A percentile compares a stretch with the other conserved stretches of the same genome.
These are phyloP conservation scores for Mycosphaerella arachidis DNA, from an alignment of 2,329 filamentous ascomycete genomes.

Conservation along the genomic window DNA sequence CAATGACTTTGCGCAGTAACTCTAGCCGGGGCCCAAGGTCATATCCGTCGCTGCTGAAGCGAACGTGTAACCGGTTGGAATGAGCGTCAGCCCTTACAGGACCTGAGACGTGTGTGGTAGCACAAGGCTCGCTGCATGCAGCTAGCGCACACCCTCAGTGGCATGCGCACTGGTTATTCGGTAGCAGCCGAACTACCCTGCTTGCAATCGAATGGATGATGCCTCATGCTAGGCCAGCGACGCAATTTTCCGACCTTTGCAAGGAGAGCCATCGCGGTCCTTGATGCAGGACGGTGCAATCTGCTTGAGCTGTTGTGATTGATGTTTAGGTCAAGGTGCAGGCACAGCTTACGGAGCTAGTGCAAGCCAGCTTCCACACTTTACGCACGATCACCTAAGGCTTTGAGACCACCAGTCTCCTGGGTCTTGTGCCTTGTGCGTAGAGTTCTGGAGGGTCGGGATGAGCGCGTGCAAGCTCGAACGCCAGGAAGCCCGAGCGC, in stretches of 20 bases:
- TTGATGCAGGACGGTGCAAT: slow-evolving; percentile 9
- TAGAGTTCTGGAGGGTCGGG: slow-evolving; percentile 6
- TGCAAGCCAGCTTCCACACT: slow-evolving; percentile 10
- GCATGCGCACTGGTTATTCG: slow-evolving; percentile 11
- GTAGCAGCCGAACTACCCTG: slow-evolving; percentile 25
- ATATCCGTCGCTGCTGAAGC: slow-evolving; percentile 22
- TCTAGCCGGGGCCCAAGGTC: slow-evolving; percentile 22
- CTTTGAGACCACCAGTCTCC: slow-evolving; percentile 9
- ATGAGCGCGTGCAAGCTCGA: slow-evolving; percentile 21
- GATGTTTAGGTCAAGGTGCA: slow-evolving; percentile 8
- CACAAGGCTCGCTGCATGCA: slow-evolving; percentile 24
- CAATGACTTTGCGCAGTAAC: slow-evolving; percentile 16
- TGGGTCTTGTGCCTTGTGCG: slow-evolving; percentile 7
- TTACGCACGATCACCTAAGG: slow-evolving; percentile 16
- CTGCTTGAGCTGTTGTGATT: slow-evolving; percentile 15
- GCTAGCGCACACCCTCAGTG: slow-evolving; percentile 24
- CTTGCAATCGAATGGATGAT: slow-evolving; percentile 4
- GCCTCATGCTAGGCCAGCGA: neutral
- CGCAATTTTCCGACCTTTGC: neutral
- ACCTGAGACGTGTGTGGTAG: slow-evolving; percentile 28
- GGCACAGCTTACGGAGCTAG: slow-evolving; percentile 13
- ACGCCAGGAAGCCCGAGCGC: slow-evolving; percentile 25
- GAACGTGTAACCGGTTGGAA: slow-evolving; percentile 22
- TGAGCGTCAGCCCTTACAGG: slow-evolving; percentile 7
- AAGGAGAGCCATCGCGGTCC: slow-evolving; percentile 5